Base-by-base conservation (phyloP, 345 rosid genomes). In the Dipteronia sinensis region DNA sequence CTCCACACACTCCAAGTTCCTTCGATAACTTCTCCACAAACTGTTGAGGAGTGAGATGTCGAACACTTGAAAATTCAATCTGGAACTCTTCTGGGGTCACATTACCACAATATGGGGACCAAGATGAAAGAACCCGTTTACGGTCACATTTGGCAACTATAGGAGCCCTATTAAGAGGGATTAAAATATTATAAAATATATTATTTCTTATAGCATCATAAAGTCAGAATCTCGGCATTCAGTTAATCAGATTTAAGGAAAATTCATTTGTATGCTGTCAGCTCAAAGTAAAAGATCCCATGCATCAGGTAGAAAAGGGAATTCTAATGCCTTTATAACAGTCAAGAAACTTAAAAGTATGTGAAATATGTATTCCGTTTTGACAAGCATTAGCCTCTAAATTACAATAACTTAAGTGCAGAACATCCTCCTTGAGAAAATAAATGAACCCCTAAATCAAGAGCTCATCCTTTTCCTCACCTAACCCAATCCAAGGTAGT, bases 131-230 rank as follows among this genome's bases (percentile, higher is more conserved):
- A 77, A 94, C 94, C 56, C 97, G 89, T 76, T 76, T 85, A 27
- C 99, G 90, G 74, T 94, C 99, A 81, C 95, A 92, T 83, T 88
- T 90, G 72, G 97, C 97, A 59, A 96, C 98, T 69, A 96, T 75
- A 0, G 93, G 99, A 73, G 90, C 83, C 91, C 97, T 93, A 87
- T 77, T 59, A 66, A 83, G 65, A 67, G 58, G 59, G 46, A 75
- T 64, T 53, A 69, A 79, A 55, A 72, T 58, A 67, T 69, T 70
- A 70, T 23, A 27, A 1, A 29, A 46, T 22, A 22, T 75, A 15
- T 2, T 29, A 34, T 29, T 51, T 34, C 51, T n/a, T 47, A 66
- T n/a, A 25, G 31, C 25, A 64, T 25, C 23, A 46, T 8, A 27
- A 17, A 65, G 19, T 29, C 25, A 47, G 7, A 38, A 29, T 40